Conservation (phyloP, 2,329 filamentous ascomycete genomes). For the Lachnellula arida region DNA sequence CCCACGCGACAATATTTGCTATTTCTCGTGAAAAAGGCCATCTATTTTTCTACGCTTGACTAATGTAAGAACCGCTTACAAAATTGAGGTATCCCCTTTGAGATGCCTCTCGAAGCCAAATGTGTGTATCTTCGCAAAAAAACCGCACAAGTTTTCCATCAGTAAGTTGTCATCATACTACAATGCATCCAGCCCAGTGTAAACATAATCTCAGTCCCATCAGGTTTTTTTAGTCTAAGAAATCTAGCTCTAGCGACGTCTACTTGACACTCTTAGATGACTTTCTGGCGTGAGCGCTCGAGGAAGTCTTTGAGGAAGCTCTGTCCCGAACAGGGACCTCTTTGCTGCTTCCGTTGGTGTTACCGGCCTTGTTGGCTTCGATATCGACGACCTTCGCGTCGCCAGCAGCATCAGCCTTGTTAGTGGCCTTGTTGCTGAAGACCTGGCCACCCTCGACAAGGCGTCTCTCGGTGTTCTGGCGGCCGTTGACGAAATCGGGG, state of each 20-base stretch:
- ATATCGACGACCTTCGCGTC: constrained; percentile 31
- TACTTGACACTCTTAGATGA: constrained; percentile 35
- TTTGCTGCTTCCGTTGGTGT: constrained; percentile 12
- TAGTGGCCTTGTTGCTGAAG: constrained; percentile 28
- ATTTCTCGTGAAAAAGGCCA: neutral
- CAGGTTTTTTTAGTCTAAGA: constrained; percentile 3
- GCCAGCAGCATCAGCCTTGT: constrained; percentile 30
- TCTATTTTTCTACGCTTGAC: neutral
- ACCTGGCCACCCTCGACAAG: constrained; percentile 34
- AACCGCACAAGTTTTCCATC: neutral
- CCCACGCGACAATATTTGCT: too few species aligned
- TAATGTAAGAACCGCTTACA: neutral
- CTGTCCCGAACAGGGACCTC: constrained; percentile 27
- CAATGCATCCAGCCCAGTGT: neutral
- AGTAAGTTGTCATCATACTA: neutral
- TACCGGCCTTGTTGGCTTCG: constrained; percentile 28
- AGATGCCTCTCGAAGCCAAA: neutral
- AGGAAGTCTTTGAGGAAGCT: constrained; percentile 32
- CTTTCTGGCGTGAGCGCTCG: constrained; percentile 32
- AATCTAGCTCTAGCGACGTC: neutral
- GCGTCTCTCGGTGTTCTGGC: constrained; percentile 36
- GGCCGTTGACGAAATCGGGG: constrained; percentile 67
- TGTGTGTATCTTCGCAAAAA: constrained; percentile 1
- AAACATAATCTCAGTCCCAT: neutral
- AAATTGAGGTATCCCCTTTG: neutral